These are phyloP conservation scores for Rehmannia glutinosa DNA, from an alignment of 257 asterid species.

Conservation along the genomic window DNA sequence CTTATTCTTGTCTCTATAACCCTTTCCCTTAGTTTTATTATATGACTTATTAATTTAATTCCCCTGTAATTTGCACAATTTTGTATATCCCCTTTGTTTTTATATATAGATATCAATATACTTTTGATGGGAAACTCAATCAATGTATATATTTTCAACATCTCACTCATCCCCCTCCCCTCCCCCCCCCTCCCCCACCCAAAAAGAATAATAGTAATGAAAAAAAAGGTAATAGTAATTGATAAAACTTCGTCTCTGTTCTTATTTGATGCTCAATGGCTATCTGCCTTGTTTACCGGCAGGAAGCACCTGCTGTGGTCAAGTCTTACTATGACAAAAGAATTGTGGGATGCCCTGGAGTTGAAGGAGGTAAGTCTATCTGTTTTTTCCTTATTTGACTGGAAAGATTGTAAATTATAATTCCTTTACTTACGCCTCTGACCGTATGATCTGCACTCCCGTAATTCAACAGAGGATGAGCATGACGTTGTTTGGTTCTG, in stretches of 20 bases:
- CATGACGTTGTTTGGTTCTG: slow-evolving; percentile 99
- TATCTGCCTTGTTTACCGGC: slow-evolving; percentile 24
- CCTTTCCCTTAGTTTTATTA: too few relatives aligned
- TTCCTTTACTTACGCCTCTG: neutral
- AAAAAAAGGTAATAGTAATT: neutral
- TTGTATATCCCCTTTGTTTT: too few relatives aligned
- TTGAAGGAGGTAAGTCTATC: slow-evolving; percentile 76
- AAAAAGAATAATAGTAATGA: neutral
- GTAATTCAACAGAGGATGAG: slow-evolving; percentile 73
- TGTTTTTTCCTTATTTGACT: neutral
- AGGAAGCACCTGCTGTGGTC: slow-evolving; percentile 95
- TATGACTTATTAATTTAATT: too few relatives aligned
- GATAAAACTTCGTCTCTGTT: neutral
- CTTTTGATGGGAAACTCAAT: too few relatives aligned
- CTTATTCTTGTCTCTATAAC: too few relatives aligned
- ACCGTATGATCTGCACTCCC: slow-evolving; percentile 11
- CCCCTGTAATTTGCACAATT: too few relatives aligned
- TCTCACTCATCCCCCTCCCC: neutral
- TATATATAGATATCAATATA: too few relatives aligned
- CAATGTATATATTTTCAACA: neutral
- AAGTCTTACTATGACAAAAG: slow-evolving; percentile 81
- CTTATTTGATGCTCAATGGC: neutral
- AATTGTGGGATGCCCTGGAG: slow-evolving; percentile 99
- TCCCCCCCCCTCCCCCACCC: neutral
- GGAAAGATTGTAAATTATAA: neutral